phyloP scores from a whole-genome alignment of 345 rosid genomes.

The Populus ilicifolia region DNA sequence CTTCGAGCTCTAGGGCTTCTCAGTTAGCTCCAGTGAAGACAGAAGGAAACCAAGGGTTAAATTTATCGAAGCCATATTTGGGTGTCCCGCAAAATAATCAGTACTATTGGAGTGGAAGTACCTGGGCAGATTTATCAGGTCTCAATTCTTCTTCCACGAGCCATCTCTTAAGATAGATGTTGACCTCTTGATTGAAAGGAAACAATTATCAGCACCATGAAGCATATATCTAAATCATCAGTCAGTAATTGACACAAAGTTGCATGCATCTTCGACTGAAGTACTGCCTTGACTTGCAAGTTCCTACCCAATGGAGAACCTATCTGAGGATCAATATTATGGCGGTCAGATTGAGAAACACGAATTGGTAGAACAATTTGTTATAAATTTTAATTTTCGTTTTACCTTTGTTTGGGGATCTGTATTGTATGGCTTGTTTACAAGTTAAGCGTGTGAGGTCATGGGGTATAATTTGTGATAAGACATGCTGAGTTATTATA shows the following conservation, averaged over 20 bases:
- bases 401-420: not conserved
- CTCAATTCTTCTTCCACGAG: conserved; percentile 37
- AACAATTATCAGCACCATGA: not conserved
- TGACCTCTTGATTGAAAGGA: not conserved
- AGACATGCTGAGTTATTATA: not conserved
- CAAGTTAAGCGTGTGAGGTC: conserved; percentile 10
- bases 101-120: conserved; percentile 44
- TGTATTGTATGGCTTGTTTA: conserved; percentile 25
- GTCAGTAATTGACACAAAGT: not conserved
- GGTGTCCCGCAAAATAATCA: conserved; percentile 38
- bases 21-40: conserved; percentile 50
- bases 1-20: conserved; percentile 53
- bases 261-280: conserved; percentile 3
- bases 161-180: conserved; percentile 24
- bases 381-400: not conserved
- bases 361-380: conserved; percentile 12
- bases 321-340: too few relatives aligned
- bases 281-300: not conserved
- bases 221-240: not conserved
- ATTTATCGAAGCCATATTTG: conserved; percentile 34
- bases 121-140: conserved; percentile 50
- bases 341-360: not conserved
- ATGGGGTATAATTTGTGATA: too few relatives aligned
- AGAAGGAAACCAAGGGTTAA: conserved; percentile 43
- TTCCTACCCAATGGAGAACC: not conserved